These are phyloP conservation scores for Calonectria pseudoreteaudii DNA, from an alignment of 2,329 filamentous ascomycete species.

Conservation along the genomic window DNA sequence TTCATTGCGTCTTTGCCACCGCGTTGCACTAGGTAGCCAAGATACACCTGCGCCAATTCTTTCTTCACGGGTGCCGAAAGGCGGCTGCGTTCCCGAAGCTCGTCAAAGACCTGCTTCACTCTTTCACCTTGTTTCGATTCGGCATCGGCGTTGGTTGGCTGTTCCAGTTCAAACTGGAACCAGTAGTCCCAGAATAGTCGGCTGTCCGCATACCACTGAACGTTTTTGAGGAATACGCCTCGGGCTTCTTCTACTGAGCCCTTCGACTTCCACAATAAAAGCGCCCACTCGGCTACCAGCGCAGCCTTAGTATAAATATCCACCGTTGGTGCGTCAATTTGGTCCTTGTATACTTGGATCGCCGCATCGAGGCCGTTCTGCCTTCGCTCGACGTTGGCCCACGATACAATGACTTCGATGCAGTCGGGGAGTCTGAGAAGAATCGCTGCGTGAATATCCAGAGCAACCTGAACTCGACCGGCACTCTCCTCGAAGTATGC, in stretches of 20 bases:
- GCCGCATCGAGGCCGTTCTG: slow-evolving; percentile 87
- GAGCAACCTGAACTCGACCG: slow-evolving; percentile 80
- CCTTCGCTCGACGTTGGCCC: slow-evolving; percentile 87
- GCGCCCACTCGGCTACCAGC: slow-evolving; percentile 89
- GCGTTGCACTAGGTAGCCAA: slow-evolving; percentile 85
- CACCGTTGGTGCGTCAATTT: slow-evolving; percentile 79
- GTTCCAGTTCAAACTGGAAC: slow-evolving; percentile 88
- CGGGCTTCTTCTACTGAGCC: slow-evolving; percentile 84
- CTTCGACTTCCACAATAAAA: slow-evolving; percentile 88
- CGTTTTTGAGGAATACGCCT: slow-evolving; percentile 83
- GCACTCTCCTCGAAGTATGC: slow-evolving; percentile 94
- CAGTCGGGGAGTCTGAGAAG: slow-evolving; percentile 82
- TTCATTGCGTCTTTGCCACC: slow-evolving; percentile 87
- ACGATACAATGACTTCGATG: slow-evolving; percentile 87
- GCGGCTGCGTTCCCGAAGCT: slow-evolving; percentile 78
- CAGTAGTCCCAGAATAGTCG: slow-evolving; percentile 91
- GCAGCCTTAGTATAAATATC: slow-evolving; percentile 87
- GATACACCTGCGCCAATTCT: slow-evolving; percentile 81
- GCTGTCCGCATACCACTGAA: slow-evolving; percentile 87
- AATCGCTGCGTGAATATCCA: slow-evolving; percentile 87
- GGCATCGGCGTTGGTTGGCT: slow-evolving; percentile 75
- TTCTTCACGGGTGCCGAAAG: slow-evolving; percentile 76
- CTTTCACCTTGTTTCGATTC: slow-evolving; percentile 76
- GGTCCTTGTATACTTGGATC: slow-evolving; percentile 83
- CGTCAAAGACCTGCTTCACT: slow-evolving; percentile 84